phyloP scores from a whole-genome alignment of 106 monocot genomes.

The Platanthera guangdongensis region DNA sequence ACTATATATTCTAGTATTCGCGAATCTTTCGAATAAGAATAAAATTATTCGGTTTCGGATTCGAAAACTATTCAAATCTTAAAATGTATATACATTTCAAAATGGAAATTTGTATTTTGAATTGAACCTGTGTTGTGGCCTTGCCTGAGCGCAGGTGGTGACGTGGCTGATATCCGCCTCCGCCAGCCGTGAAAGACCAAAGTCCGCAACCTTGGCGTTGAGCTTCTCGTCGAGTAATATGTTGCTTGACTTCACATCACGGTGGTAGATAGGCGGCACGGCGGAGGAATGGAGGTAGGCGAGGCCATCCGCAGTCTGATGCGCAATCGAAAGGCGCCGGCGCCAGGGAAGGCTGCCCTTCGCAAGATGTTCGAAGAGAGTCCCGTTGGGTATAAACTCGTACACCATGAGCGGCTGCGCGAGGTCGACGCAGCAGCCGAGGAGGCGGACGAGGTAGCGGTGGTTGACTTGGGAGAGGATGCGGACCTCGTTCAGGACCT shows the following conservation, averaged over 20 bases:
- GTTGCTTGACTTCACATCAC: slow-evolving; percentile 67
- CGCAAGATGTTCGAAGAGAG: slow-evolving; percentile 36
- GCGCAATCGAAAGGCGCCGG: slow-evolving; percentile 35
- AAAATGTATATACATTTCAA: too few relatives aligned
- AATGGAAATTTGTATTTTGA: too few relatives aligned
- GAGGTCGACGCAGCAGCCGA: slow-evolving; percentile 65
- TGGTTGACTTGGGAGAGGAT: slow-evolving; percentile 67
- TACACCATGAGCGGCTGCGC: slow-evolving; percentile 60
- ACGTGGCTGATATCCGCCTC: slow-evolving; percentile 47
- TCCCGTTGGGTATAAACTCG: slow-evolving; percentile 68
- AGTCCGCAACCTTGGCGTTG: slow-evolving; percentile 53
- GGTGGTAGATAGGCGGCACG: slow-evolving; percentile 58
- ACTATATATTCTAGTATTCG: too few relatives aligned
- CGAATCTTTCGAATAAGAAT: too few relatives aligned
- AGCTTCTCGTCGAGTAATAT: slow-evolving; percentile 58
- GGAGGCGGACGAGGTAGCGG: slow-evolving; percentile 48
- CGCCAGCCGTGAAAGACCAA: slow-evolving; percentile 56
- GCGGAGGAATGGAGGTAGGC: slow-evolving; percentile 66
- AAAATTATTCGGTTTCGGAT: too few relatives aligned
- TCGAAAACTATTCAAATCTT: too few relatives aligned
- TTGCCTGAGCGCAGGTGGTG: slow-evolving; percentile 38
- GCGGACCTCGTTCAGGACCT: slow-evolving; percentile 66
- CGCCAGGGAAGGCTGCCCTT: slow-evolving; percentile 38
- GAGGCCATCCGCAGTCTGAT: slow-evolving; percentile 48
- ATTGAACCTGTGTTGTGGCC: too few relatives aligned